Evolutionary conservation across 2,329 filamentous ascomycete genomes (phyloP).

Genomic region (Zymoseptoria tritici): DNA sequence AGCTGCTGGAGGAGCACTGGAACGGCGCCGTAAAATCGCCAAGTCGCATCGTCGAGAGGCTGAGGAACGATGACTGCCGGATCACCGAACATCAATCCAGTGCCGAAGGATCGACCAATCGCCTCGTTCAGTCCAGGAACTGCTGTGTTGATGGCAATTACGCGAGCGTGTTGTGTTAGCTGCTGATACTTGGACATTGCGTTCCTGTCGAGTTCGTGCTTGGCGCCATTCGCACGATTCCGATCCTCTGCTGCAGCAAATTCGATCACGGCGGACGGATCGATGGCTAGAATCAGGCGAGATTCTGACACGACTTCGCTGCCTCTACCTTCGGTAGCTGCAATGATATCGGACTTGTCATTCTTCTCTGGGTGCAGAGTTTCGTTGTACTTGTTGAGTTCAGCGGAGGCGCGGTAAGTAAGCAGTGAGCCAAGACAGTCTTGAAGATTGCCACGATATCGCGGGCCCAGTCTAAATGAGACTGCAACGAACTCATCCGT

Average conservation of each 20-base stretch:
- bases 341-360: constrained; percentile 83
- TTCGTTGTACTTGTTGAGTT: constrained; percentile 85
- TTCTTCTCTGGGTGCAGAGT: constrained; percentile 82
- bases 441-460: constrained; percentile 94
- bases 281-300: constrained; percentile 74
- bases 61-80: constrained; percentile 76
- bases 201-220: constrained; percentile 43
- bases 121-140: constrained; percentile 84
- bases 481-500: constrained; percentile 91
- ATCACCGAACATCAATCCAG: constrained; percentile 73
- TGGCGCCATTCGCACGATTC: constrained; percentile 1
- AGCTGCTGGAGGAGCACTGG: constrained; percentile 78
- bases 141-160: constrained; percentile 81
- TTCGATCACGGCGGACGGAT: constrained; percentile 71
- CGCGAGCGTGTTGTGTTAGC: constrained; percentile 63
- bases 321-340: constrained; percentile 78
- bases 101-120: constrained; percentile 69
- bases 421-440: constrained; percentile 93
- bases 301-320: constrained; percentile 73
- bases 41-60: constrained; percentile 82
- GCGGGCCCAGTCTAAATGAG: constrained; percentile 78
- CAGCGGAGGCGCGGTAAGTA: constrained; percentile 88
- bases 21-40: constrained; percentile 87
- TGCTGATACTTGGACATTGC: constrained; percentile 46
- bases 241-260: constrained; percentile 46